phyloP scores from a whole-genome alignment of 2,329 filamentous ascomycete genomes.

The Pleomassaria siparia region DNA sequence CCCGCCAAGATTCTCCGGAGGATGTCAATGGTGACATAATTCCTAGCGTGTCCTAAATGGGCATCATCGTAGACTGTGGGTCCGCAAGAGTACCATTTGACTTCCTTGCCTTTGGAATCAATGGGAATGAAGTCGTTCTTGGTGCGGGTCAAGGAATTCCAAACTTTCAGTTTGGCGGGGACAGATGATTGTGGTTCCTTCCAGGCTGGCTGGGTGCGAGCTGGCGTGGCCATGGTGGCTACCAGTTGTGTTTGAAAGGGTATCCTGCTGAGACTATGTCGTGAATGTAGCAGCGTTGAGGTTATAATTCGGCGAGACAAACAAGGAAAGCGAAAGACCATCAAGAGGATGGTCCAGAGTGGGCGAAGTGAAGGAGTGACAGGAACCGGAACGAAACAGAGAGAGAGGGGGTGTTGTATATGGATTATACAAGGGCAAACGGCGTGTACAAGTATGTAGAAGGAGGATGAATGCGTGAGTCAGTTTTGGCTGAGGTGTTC shows the following conservation, averaged over 20 bases:
- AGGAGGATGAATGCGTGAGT: conserved; percentile 21
- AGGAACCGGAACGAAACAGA: conserved; percentile 15
- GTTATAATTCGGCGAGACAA: conserved; percentile 27
- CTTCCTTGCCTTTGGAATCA: conserved; percentile 65
- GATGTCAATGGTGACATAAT: conserved; percentile 90
- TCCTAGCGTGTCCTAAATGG: conserved; percentile 80
- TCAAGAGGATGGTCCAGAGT: conserved; percentile 25
- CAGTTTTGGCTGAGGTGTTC: conserved; percentile 18
- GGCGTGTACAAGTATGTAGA: background rate
- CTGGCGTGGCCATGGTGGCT: conserved; percentile 36
- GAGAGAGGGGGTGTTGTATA: conserved; percentile 16
- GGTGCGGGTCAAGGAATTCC: conserved; percentile 75
- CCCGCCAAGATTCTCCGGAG: conserved; percentile 78
- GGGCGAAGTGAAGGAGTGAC: conserved; percentile 6
- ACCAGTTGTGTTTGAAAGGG: conserved; percentile 13
- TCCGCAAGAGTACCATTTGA: conserved; percentile 88
- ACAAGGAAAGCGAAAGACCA: conserved; percentile 31
- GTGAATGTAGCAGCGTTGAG: conserved; percentile 21
- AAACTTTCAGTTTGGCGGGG: conserved; percentile 66
- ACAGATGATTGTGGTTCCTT: conserved; percentile 40
- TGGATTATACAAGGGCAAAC: background rate
- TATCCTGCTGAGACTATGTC: conserved; percentile 16
- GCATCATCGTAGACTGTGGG: conserved; percentile 84
- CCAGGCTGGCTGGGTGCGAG: conserved; percentile 44
- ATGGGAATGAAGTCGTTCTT: conserved; percentile 76